phyloP scores from a whole-genome alignment of 2,329 filamentous ascomycete genomes.

The Aphanoascus verrucosus region DNA sequence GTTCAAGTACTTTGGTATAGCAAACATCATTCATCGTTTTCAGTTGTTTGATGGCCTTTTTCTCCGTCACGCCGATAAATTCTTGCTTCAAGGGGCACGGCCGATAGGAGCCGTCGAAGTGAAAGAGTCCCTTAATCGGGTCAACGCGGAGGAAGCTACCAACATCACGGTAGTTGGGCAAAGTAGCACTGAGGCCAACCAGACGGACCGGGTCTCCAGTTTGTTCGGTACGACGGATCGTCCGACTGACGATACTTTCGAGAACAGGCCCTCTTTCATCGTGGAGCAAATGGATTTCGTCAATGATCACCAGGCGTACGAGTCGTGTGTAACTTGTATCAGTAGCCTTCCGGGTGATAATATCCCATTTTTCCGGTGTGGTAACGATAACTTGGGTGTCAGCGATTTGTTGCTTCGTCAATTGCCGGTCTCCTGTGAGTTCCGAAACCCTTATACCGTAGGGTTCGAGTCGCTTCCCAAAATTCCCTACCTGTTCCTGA shows the following conservation, averaged over 20 bases:
- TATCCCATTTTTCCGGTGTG: constrained; percentile 97
- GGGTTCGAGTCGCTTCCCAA: constrained; percentile 78
- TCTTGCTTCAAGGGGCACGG: constrained; percentile 93
- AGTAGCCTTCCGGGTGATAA: constrained; percentile 94
- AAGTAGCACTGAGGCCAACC: constrained; percentile 82
- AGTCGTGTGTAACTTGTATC: constrained; percentile 95
- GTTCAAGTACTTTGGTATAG: constrained; percentile 93
- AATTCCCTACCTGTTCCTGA: constrained; percentile 96
- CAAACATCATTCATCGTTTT: constrained; percentile 99
- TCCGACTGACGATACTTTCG: constrained; percentile 92
- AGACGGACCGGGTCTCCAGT: constrained; percentile 87
- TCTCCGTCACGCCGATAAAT: constrained; percentile 93
- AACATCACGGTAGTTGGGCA: constrained; percentile 94
- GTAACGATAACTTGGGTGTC: constrained; percentile 98
- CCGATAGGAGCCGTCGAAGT: constrained; percentile 88
- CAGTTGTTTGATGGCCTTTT: constrained; percentile 96
- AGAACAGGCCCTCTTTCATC: constrained; percentile 94
- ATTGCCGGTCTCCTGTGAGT: constrained; percentile 90
- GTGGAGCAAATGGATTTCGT: constrained; percentile 94
- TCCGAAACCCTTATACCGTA: constrained; percentile 93
- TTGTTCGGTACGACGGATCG: constrained; percentile 84
- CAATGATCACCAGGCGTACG: constrained; percentile 91
- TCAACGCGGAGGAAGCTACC: constrained; percentile 91
- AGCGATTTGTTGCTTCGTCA: constrained; percentile 96
- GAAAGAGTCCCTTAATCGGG: constrained; percentile 73